Evolutionary conservation across 179 eudicot species (phyloP).

Genomic region (Nepenthes alata): DNA sequence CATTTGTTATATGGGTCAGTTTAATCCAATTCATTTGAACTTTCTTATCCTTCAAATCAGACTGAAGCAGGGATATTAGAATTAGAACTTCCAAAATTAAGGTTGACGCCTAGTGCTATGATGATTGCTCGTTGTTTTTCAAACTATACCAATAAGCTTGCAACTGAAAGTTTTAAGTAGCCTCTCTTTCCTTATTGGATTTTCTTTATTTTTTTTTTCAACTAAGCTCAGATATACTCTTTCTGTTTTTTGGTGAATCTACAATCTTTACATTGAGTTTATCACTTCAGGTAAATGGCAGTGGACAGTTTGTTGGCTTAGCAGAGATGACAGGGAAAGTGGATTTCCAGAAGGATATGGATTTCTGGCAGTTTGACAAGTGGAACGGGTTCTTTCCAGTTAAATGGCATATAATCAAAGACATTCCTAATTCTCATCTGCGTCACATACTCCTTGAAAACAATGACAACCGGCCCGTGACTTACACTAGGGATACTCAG

Average conservation of each 20-base stretch:
- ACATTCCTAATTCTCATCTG: conserved; percentile 39
- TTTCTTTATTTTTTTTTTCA: no score
- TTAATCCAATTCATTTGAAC: no score
- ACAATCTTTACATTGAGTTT: neutral
- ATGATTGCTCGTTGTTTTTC: no score
- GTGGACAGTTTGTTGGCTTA: conserved; percentile 53
- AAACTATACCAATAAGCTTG: no score
- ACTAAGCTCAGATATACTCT: no score
- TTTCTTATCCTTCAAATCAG: no score
- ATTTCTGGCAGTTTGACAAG: conserved; percentile 53
- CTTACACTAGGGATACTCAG: conserved; percentile 53
- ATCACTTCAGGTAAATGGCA: conserved; percentile 37
- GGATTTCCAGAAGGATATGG: conserved; percentile 42
- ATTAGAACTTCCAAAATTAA: no score
- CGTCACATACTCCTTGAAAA: conserved; percentile 42
- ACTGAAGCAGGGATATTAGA: no score
- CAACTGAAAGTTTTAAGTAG: no score
- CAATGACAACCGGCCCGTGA: conserved; percentile 46
- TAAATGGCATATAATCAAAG: conserved; percentile 48
- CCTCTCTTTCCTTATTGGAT: neutral
- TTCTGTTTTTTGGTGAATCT: neutral
- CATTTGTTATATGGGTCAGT: no score
- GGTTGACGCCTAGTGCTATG: no score
- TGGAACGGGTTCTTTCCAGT: conserved; percentile 53
- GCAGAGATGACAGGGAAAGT: conserved; percentile 53